Conservation (phyloP, 768 basidiomycete species). For the Agaricus bisporus region DNA sequence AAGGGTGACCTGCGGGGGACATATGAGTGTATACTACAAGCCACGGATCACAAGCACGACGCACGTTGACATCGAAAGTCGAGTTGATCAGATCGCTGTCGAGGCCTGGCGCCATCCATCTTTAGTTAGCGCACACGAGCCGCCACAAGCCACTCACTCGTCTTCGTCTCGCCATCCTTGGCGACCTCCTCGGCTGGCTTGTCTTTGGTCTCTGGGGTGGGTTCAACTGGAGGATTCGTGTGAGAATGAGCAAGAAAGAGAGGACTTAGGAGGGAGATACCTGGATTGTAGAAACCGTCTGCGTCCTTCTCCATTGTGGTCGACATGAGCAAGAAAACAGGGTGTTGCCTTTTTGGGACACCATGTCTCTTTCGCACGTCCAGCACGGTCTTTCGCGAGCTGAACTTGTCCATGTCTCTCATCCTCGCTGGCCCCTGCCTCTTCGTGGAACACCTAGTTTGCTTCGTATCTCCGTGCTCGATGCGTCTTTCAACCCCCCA, state of each 20-base stretch:
- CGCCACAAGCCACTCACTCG: not conserved
- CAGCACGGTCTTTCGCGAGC: constrained; percentile 20
- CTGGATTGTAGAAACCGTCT: constrained; percentile 72
- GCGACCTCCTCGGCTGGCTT: constrained; percentile 22
- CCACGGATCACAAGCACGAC: constrained; percentile 17
- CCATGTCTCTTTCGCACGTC: constrained; percentile 4
- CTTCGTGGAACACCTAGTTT: constrained; percentile 15
- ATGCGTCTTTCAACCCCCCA: constrained; percentile 93
- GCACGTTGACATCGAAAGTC: constrained; percentile 78
- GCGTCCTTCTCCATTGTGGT: constrained; percentile 68
- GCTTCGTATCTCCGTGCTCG: constrained; percentile 67
- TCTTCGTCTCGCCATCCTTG: constrained; percentile 19
- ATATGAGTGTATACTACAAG: not conserved
- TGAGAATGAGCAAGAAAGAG: constrained; percentile 5
- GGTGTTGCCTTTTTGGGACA: constrained; percentile 8
- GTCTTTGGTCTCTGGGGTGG: constrained; percentile 1
- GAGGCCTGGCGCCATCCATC: constrained; percentile 16
- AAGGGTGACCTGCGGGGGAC: constrained; percentile 69
- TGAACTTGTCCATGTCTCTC: constrained; percentile 57
- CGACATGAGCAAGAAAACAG: not conserved
- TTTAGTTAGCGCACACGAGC: not conserved
- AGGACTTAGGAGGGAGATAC: constrained; percentile 22
- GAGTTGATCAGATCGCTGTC: constrained; percentile 65
- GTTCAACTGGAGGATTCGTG: not conserved
- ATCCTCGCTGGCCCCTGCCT: constrained; percentile 60